Percentiles rank a stretch among this genome's conserved stretches.
These are phyloP conservation scores for Pleurotus citrinopileatus DNA, from an alignment of 768 basidiomycete genomes.

Conservation along the genomic window DNA sequence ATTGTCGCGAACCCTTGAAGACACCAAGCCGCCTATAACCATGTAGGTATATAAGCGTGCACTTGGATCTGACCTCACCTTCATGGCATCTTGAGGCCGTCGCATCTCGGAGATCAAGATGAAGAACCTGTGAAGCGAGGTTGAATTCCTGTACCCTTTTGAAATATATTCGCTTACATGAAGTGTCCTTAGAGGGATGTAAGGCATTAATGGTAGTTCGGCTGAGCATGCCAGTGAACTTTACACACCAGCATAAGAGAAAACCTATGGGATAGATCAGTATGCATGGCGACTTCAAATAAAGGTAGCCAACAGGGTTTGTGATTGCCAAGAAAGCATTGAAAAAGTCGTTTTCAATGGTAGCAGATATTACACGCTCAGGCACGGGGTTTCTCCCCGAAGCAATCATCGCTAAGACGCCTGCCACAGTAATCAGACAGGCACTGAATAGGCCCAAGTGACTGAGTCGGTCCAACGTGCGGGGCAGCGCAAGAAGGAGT, in stretches of 20 bases:
- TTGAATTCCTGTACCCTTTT: not conserved
- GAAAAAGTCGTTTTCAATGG: conserved; percentile 38
- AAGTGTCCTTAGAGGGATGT: conserved; percentile 39
- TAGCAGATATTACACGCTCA: conserved; percentile 33
- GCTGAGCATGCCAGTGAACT: not conserved
- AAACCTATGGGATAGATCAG: conserved; percentile 29
- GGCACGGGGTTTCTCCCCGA: conserved; percentile 44
- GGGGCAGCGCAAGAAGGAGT: conserved; percentile 41
- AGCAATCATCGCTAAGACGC: conserved; percentile 48
- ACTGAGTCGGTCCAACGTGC: conserved; percentile 42
- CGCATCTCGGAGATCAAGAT: conserved; percentile 58
- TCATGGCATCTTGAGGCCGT: conserved; percentile 51
- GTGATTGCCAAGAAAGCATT: conserved; percentile 52
- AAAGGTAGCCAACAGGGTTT: conserved; percentile 37
- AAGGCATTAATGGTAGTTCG: not conserved
- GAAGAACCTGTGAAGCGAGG: conserved; percentile 49
- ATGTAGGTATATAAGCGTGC: not conserved
- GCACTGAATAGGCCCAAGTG: conserved; percentile 47
- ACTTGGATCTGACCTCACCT: conserved; percentile 27
- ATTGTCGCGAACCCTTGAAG: conserved; percentile 51
- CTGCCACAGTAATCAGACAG: conserved; percentile 39
- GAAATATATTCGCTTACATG: conserved; percentile 30
- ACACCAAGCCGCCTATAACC: conserved; percentile 45
- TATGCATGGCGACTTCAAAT: not conserved
- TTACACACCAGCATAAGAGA: conserved; percentile 44